A percentile compares a stretch with the other conserved stretches of the same genome.
Conservation (phyloP, 2,329 filamentous ascomycete genomes). For the Cladobotryum mycophilum region DNA sequence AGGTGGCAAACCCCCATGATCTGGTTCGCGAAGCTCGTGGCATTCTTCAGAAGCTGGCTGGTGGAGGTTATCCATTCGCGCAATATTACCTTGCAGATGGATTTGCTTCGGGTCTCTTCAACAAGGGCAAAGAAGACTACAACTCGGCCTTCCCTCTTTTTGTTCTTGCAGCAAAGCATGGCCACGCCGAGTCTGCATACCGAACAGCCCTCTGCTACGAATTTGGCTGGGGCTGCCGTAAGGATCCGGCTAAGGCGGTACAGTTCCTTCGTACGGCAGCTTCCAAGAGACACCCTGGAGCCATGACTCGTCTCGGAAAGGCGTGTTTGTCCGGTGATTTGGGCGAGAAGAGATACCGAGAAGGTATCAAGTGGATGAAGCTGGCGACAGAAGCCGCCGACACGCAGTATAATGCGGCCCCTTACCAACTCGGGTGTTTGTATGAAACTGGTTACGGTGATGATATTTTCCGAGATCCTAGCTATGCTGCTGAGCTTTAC, state of each 20-base stretch:
- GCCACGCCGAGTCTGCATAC: slow-evolving; percentile 93
- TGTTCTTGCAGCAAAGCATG: slow-evolving; percentile 88
- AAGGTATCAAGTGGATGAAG: slow-evolving; percentile 95
- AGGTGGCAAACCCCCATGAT: slow-evolving; percentile 53
- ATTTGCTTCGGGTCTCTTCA: slow-evolving; percentile 89
- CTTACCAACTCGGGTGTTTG: slow-evolving; percentile 80
- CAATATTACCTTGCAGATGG: slow-evolving; percentile 97
- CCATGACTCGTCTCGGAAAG: slow-evolving; percentile 85
- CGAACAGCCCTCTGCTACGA: slow-evolving; percentile 93
- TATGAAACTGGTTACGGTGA: slow-evolving; percentile 93
- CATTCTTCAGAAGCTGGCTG: slow-evolving; percentile 80
- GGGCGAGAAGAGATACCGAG: slow-evolving; percentile 77
- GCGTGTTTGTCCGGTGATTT: slow-evolving; percentile 87
- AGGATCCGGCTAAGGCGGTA: slow-evolving; percentile 83
- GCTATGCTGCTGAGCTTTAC: slow-evolving; percentile 87
- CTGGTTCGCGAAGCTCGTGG: slow-evolving; percentile 80
- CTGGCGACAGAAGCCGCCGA: slow-evolving; percentile 86
- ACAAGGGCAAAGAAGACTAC: slow-evolving; percentile 87
- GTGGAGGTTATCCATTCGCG: slow-evolving; percentile 88
- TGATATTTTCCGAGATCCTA: slow-evolving; percentile 85
- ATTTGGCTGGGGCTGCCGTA: slow-evolving; percentile 93
- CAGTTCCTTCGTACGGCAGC: slow-evolving; percentile 89
- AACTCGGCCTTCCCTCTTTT: slow-evolving; percentile 90
- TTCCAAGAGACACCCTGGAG: slow-evolving; percentile 89
- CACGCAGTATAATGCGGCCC: slow-evolving; percentile 83